Conservation (phyloP, 768 basidiomycete species). For the Kwoniella sp. region DNA sequence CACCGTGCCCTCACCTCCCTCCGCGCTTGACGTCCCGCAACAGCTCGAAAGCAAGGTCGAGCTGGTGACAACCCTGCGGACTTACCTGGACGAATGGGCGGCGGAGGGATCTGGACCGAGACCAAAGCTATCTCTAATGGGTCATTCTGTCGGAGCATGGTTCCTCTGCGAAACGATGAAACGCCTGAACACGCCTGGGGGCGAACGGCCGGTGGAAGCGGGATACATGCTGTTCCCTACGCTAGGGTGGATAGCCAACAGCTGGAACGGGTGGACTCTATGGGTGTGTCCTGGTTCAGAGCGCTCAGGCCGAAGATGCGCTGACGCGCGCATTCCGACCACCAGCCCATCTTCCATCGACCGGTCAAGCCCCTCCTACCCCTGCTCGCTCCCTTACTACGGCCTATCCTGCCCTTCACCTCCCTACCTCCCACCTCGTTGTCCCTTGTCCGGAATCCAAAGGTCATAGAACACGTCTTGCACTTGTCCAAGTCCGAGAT, state of each 20-base stretch:
- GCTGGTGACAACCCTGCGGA: slow-evolving; percentile 53
- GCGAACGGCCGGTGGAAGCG: slow-evolving; percentile 47
- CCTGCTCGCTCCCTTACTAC: slow-evolving; percentile 53
- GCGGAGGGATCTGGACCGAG: not conserved
- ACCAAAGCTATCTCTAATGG: slow-evolving; percentile 38
- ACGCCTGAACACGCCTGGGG: not conserved
- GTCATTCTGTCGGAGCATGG: slow-evolving; percentile 72
- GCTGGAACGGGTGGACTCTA: slow-evolving; percentile 62
- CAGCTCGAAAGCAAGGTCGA: slow-evolving; percentile 61
- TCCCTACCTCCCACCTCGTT: slow-evolving; percentile 51
- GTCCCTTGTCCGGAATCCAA: slow-evolving; percentile 57
- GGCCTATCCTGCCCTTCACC: slow-evolving; percentile 52
- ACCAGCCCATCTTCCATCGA: slow-evolving; percentile 54
- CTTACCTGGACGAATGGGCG: slow-evolving; percentile 25
- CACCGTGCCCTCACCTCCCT: slow-evolving; percentile 43
- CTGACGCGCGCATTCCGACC: too few species aligned
- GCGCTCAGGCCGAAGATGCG: too few species aligned
- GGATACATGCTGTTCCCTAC: slow-evolving; percentile 69
- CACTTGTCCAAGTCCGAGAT: slow-evolving; percentile 69
- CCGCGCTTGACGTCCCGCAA: slow-evolving; percentile 51
- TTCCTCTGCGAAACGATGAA: slow-evolving; percentile 58
- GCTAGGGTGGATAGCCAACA: slow-evolving; percentile 60
- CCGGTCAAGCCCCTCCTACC: slow-evolving; percentile 53
- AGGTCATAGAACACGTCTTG: slow-evolving; percentile 57
- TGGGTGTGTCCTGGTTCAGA: too few species aligned